Conservation (phyloP, 108 stramenopile genomes). For the Cyclotella distinguenda region DNA sequence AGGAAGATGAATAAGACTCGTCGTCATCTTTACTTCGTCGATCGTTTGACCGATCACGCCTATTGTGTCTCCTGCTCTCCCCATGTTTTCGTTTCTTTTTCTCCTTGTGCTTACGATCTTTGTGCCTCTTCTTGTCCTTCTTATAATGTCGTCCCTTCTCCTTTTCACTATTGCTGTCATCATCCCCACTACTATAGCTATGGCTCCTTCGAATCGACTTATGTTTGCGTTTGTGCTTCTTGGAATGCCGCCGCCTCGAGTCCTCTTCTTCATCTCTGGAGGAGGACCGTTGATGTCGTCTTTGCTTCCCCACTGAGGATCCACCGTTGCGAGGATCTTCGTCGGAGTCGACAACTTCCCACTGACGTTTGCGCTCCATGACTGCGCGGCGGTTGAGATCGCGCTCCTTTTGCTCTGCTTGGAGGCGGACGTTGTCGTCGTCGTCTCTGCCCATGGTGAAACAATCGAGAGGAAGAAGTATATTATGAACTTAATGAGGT, state of each 20-base stretch:
- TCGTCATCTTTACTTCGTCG: slow-evolving; percentile 28
- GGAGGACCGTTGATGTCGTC: slow-evolving; percentile 2
- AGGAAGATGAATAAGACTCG: slow-evolving; percentile 31
- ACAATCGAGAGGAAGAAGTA: not conserved
- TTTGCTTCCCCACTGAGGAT: not conserved
- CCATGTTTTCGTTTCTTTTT: slow-evolving; percentile 24
- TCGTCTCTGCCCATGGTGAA: slow-evolving; percentile 12
- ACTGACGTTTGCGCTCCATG: slow-evolving; percentile 35
- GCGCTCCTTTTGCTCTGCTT: slow-evolving; percentile 36
- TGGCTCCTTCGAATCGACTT: slow-evolving; percentile 7
- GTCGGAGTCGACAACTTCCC: slow-evolving; percentile 36
- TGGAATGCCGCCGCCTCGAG: slow-evolving; percentile 15
- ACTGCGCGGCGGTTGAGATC: slow-evolving; percentile 28
- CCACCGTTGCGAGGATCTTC: slow-evolving; percentile 3
- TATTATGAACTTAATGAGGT: not conserved
- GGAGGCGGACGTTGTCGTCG: slow-evolving; percentile 29
- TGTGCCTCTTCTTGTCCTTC: slow-evolving; percentile 24
- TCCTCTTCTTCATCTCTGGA: slow-evolving; percentile 7
- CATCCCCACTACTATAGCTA: slow-evolving; percentile 17
- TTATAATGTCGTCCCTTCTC: slow-evolving; percentile 5
- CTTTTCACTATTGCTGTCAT: slow-evolving; percentile 18
- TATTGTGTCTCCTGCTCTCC: slow-evolving; percentile 15
- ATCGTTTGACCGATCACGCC: slow-evolving; percentile 17
- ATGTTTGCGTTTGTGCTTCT: slow-evolving; percentile 31
- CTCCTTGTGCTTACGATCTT: slow-evolving; percentile 17